Conservation (phyloP, 2,329 filamentous ascomycete species). For the Pseudogymnoascus sp. region DNA sequence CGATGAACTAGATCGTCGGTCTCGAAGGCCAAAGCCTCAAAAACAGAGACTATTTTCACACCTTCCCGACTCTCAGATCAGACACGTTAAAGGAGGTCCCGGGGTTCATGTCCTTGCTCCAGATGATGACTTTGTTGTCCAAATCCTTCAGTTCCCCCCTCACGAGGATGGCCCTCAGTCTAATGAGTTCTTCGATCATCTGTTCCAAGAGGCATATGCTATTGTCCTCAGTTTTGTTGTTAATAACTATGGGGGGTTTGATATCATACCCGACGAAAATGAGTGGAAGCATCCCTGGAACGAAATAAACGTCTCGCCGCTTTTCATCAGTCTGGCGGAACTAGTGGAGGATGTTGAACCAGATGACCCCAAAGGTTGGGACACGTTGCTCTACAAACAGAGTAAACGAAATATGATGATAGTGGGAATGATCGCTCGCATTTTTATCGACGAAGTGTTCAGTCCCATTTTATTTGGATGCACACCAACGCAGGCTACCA, state of each 20-base stretch:
- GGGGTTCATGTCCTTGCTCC: neutral
- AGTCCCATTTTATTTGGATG: constrained; percentile 1
- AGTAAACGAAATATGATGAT: neutral
- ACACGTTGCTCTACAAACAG: neutral
- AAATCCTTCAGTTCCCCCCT: neutral
- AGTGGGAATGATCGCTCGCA: neutral
- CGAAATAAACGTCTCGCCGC: neutral
- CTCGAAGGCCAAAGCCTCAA: neutral
- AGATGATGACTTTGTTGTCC: neutral
- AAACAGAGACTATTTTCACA: neutral
- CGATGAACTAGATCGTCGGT: neutral
- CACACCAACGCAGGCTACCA: neutral
- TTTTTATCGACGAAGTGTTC: neutral
- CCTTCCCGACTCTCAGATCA: neutral
- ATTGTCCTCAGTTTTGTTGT: neutral
- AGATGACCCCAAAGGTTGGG: neutral
- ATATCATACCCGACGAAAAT: neutral
- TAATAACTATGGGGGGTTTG: neutral
- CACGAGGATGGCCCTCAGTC: neutral
- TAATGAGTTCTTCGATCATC: neutral
- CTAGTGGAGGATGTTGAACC: neutral
- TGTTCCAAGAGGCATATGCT: neutral
- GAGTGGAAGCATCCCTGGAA: neutral
- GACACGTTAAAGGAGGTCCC: neutral
- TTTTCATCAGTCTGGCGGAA: neutral